Conservation (phyloP, 176 grass and related monocot species). For the Aegilops umbellulata region DNA sequence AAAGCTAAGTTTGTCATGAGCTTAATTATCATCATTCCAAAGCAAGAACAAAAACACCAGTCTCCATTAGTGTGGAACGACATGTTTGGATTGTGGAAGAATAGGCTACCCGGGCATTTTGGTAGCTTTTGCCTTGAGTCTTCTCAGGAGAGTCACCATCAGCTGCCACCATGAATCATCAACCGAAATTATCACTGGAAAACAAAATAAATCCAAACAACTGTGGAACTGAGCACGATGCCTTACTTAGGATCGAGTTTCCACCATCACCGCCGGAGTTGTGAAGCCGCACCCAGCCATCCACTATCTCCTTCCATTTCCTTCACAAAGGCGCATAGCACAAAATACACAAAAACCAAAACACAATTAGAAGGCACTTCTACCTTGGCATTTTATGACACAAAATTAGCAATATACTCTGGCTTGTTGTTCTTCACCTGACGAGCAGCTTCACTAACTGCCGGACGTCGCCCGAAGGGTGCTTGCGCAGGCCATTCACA, state of each 20-base stretch:
- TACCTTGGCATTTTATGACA: neutral
- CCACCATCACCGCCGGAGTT: slow-evolving; percentile 43
- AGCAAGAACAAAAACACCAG: neutral
- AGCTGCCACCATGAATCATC: slow-evolving; percentile 39
- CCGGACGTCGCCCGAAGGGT: slow-evolving; percentile 68
- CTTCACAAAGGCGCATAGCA: slow-evolving; percentile 25
- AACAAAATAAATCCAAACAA: slow-evolving; percentile 12
- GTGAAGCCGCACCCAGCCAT: slow-evolving; percentile 60
- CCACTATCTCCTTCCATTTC: slow-evolving; percentile 84
- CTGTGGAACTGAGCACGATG: neutral
- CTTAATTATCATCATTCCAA: neutral
- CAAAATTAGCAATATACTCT: neutral
- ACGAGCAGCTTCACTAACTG: slow-evolving; percentile 66
- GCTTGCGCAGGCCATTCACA: slow-evolving; percentile 71
- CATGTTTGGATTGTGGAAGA: neutral
- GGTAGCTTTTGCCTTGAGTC: slow-evolving; percentile 43
- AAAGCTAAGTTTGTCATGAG: neutral
- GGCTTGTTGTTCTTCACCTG: slow-evolving; percentile 49
- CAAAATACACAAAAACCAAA: slow-evolving; percentile 6
- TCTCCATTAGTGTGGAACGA: neutral
- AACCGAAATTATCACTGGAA: neutral
- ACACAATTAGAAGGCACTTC: neutral
- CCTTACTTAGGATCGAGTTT: slow-evolving; percentile 54
- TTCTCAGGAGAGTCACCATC: slow-evolving; percentile 78
- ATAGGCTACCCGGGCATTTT: slow-evolving; percentile 28